Evolutionary conservation across 1,284 basidiomycete species (phyloP).

Genomic region (Marasmius fiardii): DNA sequence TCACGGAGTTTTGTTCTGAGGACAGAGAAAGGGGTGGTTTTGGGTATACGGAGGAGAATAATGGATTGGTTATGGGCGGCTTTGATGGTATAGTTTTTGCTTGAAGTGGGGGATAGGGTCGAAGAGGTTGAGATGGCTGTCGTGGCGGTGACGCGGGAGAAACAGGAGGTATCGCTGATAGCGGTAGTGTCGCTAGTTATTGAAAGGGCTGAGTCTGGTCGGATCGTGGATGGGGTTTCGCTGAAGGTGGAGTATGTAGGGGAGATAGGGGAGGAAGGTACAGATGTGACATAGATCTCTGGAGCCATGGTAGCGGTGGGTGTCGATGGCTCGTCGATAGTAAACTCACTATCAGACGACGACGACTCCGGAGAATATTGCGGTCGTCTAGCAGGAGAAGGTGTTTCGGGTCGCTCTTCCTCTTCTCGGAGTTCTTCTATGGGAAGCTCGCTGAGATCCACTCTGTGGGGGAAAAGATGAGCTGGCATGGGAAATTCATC

Average conservation of each 20-base stretch:
- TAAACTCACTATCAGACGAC: neutral
- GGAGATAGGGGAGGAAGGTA: constrained; percentile 3
- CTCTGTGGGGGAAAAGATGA: constrained; percentile 18
- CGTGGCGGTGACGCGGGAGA: constrained; percentile 23
- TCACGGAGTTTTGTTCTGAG: constrained; percentile 54
- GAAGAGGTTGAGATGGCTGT: constrained; percentile 14
- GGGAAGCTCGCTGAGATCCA: constrained; percentile 10
- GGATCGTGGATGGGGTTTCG: constrained; percentile 3
- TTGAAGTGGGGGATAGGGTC: constrained; percentile 11
- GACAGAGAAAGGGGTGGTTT: constrained; percentile 41
- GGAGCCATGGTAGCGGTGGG: neutral
- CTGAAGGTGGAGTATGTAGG: constrained; percentile 18
- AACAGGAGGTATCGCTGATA: constrained; percentile 21
- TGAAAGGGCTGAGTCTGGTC: constrained; percentile 7
- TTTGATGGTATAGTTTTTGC: constrained; percentile 53
- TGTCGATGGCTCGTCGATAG: neutral
- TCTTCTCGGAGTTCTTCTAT: constrained; percentile 9
- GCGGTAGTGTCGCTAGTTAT: constrained; percentile 22
- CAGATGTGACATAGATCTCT: constrained; percentile 7
- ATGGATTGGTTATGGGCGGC: constrained; percentile 58
- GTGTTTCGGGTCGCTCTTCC: constrained; percentile 1
- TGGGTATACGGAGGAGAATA: constrained; percentile 55
- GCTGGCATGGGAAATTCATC: constrained; percentile 36
- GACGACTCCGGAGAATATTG: neutral
- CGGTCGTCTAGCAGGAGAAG: neutral